Evolutionary conservation across 176 grass and related monocot species (phyloP).

Genomic region (Paspalum vaginatum): DNA sequence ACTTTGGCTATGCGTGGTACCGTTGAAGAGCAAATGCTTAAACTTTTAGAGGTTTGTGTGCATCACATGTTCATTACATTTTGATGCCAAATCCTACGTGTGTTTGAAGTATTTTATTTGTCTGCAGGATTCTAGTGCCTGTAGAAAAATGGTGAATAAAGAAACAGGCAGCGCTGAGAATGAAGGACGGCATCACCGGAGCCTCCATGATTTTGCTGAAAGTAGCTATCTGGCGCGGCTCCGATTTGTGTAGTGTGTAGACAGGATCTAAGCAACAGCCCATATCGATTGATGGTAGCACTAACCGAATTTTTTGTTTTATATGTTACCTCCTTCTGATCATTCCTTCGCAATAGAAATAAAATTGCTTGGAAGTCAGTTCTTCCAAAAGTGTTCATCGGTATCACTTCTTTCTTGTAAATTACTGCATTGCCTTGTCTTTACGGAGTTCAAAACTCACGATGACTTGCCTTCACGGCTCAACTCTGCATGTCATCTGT

Average conservation of each 20-base stretch:
- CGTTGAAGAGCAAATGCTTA: conserved; percentile 96
- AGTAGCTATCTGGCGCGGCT: conserved; percentile 79
- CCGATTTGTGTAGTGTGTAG: conserved; percentile 68
- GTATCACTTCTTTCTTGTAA: neutral
- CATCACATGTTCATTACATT: neutral
- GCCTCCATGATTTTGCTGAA: conserved; percentile 92
- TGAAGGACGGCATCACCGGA: conserved; percentile 70
- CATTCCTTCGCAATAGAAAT: conserved; percentile 22
- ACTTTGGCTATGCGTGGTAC: conserved; percentile 91
- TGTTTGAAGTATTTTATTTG: neutral
- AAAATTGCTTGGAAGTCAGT: neutral
- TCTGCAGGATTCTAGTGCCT: conserved; percentile 70
- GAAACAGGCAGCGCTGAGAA: conserved; percentile 56
- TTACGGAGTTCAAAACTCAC: neutral
- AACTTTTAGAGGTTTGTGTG: conserved; percentile 71
- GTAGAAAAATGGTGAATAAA: conserved; percentile 65
- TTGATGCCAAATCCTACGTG: neutral
- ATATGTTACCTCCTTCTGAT: neutral
- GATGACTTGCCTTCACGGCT: neutral
- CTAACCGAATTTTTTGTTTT: conserved; percentile 4
- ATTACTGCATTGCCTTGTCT: neutral
- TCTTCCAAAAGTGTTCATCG: neutral
- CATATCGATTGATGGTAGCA: neutral
- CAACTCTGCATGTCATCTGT: neutral
- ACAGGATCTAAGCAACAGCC: conserved; percentile 29